Conservation (phyloP, 1,139 yeast species). For the Suhomyces bokatorum region DNA sequence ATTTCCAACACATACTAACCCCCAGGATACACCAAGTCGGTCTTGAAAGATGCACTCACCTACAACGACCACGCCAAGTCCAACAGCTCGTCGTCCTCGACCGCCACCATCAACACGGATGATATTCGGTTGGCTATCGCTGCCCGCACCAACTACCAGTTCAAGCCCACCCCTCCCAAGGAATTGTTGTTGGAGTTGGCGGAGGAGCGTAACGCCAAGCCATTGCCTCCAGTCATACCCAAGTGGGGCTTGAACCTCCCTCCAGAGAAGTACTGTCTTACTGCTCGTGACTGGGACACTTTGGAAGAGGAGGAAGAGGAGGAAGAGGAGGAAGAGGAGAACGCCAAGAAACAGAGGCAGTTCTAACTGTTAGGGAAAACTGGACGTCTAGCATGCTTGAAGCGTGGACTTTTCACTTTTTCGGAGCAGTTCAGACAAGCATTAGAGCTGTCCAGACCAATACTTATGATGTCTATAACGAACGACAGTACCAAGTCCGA, state of each 20-base stretch:
- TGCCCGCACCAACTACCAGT: slow-evolving; percentile 89
- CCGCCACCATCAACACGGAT: slow-evolving; percentile 69
- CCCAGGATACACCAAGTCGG: slow-evolving; percentile 74
- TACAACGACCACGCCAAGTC: slow-evolving; percentile 80
- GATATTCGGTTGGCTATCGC: slow-evolving; percentile 92
- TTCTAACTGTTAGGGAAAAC: too few species aligned
- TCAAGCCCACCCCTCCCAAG: slow-evolving; percentile 94
- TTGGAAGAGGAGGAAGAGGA: slow-evolving; percentile 41
- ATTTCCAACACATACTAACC: slow-evolving; percentile 19
- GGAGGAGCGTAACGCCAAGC: slow-evolving; percentile 83
- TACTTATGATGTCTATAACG: too few species aligned
- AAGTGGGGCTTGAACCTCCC: slow-evolving; percentile 93
- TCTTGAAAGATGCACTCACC: slow-evolving; percentile 82
- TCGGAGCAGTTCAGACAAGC: too few species aligned
- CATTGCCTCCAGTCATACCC: slow-evolving; percentile 89
- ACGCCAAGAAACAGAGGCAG: slow-evolving; percentile 7
- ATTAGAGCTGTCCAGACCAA: too few species aligned
- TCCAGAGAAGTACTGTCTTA: slow-evolving; percentile 94
- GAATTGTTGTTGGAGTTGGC: slow-evolving; percentile 89
- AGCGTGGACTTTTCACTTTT: too few species aligned
- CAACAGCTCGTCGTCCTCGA: slow-evolving; percentile 37
- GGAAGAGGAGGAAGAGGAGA: slow-evolving; percentile 30
- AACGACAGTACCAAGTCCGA: too few species aligned
- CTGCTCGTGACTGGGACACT: slow-evolving; percentile 73
- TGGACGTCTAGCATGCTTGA: too few species aligned